phyloP scores from a whole-genome alignment of 345 rosid genomes.

The Jatropha curcas region DNA sequence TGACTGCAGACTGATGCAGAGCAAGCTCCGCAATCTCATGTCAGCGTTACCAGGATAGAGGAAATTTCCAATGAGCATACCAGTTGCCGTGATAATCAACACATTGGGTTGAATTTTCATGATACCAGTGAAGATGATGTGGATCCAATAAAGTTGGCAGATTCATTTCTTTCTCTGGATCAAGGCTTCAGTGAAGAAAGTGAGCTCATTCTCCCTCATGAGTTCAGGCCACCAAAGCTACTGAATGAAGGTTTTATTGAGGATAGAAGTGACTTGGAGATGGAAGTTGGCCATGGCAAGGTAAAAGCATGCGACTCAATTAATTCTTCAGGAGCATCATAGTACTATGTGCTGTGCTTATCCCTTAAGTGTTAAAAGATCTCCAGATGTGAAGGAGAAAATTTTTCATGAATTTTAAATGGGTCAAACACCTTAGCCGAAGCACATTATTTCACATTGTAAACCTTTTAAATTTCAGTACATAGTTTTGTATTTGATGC shows the following conservation, averaged over 20 bases:
- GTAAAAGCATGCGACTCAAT: constrained; percentile 20
- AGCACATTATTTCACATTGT: constrained; percentile 1
- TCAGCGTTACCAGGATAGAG: background rate
- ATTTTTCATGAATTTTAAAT: background rate
- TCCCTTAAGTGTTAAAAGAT: constrained; percentile 2
- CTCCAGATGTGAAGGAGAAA: background rate
- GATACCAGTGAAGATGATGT: background rate
- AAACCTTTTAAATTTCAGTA: background rate
- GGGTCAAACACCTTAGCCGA: constrained; percentile 11
- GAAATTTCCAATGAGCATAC: background rate
- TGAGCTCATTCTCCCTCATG: background rate
- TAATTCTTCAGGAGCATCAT: background rate
- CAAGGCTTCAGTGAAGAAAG: background rate
- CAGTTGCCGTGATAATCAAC: background rate
- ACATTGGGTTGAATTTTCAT: background rate
- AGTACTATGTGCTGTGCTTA: background rate
- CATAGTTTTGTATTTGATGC: background rate
- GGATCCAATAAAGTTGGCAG: background rate
- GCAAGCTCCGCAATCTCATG: too few species aligned
- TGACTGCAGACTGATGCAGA: constrained; percentile 10
- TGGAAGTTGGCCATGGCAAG: constrained; percentile 6
- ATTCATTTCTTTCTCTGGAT: constrained; percentile 9
- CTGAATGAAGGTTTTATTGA: constrained; percentile 8
- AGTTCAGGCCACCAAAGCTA: constrained; percentile 22
- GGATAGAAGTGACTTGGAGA: constrained; percentile 15